Evolutionary conservation across 2,329 filamentous ascomycete species (phyloP), one percentile per base, ranked within the genome.

Genomic region (Meredithiella fracta): DNA sequence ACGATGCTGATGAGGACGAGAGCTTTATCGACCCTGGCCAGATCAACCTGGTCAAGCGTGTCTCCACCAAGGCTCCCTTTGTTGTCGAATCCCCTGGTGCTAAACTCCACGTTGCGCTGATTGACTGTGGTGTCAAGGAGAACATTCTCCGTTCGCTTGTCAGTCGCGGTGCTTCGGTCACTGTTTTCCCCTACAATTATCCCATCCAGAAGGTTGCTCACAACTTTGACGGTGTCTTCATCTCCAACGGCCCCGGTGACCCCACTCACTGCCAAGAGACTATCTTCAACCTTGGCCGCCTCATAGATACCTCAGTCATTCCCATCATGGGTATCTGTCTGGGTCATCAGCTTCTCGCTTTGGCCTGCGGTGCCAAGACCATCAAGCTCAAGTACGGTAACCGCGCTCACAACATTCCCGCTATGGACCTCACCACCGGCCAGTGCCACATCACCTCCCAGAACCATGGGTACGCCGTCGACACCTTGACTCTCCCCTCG

Each of bases 331-430:
- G 92, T 64, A 97, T 98, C 67, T 98, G 92, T 69, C 80, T 98
- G 62, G 92, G 92, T 61, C 92, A 98, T 72, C 92, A 98, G 76
- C 82, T 98, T 54, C 77, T 98, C 58, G 91, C 90, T 61, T 79
- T 96, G 63, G 89, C 92, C 51, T 78, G 85, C 59, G 92, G 92
- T 61, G 92, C 87, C 55, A 78, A 81, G 64, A 97, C 92, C 60
- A 84, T 94, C 73, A 97, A 97, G 80, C 81, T 98, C 71, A 97
- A 97, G 80, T 98, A 96, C 70, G 92, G 92, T 66, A 98, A 98
- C 79, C 86, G 92, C 63, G 92, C 90, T 17, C 92, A 97, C 77
- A 98, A 98, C 77, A 97, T 97, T 64, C 92, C 92, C 7, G 89
- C 90, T 59, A 75, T 97, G 58, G 91, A 97, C 68, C 76, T 96